phyloP scores from a whole-genome alignment of 352 stramenopile species.

The Phytophthora constricta region DNA sequence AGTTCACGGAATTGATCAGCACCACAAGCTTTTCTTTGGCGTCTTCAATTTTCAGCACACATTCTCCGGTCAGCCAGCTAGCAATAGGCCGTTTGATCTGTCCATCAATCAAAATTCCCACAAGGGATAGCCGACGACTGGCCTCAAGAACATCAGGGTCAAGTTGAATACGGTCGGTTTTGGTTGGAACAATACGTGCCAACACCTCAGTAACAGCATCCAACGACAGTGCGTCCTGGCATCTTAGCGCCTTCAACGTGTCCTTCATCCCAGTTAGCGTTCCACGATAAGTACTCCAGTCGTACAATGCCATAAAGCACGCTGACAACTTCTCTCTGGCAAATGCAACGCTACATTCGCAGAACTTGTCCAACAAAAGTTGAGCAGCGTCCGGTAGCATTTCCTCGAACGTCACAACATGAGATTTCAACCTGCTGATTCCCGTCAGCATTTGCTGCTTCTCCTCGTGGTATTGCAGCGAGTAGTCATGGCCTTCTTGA shows the following conservation, averaged over 20 bases:
- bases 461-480: not conserved
- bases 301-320: constrained; percentile 13
- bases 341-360: not conserved
- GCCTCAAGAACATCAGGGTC: not conserved
- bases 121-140: not conserved
- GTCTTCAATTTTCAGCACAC: constrained; percentile 4
- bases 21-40: constrained; percentile 17
- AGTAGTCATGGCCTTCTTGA: constrained; percentile 15
- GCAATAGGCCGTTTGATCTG: not conserved
- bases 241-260: constrained; percentile 1
- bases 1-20: constrained; percentile 3
- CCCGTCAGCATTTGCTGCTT: constrained; percentile 5
- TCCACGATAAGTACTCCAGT: constrained; percentile 3
- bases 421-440: not conserved
- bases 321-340: constrained; percentile 12
- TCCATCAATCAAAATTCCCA: constrained; percentile 1
- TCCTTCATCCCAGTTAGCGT: not conserved
- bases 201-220: not conserved
- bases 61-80: constrained; percentile 14
- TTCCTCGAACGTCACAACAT: constrained; percentile 10
- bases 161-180: not conserved
- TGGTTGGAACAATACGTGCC: not conserved
- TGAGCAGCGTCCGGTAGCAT: constrained; percentile 7
- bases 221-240: not conserved
- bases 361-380: constrained; percentile 14